Base-by-base conservation (phyloP, 306 rosid genomes). In the Begonia peltatifolia region DNA sequence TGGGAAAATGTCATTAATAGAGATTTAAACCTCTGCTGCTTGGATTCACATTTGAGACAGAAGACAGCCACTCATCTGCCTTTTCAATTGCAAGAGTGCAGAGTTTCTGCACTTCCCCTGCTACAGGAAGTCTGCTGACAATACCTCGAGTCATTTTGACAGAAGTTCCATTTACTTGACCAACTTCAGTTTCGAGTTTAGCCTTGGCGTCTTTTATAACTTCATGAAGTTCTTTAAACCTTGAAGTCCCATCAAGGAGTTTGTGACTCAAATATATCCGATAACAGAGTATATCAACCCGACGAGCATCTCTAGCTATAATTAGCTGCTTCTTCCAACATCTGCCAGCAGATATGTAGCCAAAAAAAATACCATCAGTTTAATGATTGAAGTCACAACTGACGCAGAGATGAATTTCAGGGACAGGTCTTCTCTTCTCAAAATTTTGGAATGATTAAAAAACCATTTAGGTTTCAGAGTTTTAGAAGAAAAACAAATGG, bases 111-210 rank as follows among this genome's bases (percentile, higher is more conserved):
- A 92, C 79, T 52, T 86, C 99, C 49, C 84, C 68, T 15, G 99
- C 92, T 61, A 92, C 66, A 20, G 99, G 82, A 62, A 92, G 94
- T 64, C 99, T 83, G 78, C 99, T 81, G 66, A 86, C 99, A 63
- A 92, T 92, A 22, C 93, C 99, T 0, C 99, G 88, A 25, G 85
- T 93, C 96, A 86, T 92, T 78, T 79, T 92, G 74, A 93, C 62
- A 67, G 99, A 92, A 69, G 73, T 76, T 14, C 99, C 99, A 65
- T 81, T 66, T 65, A 92, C 72, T 4, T 84, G 88, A 63, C 99
- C 99, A 14, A 92, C 81, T 79, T 92, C 99, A 11, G 71, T 78
- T 78, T 92, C 93, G 12, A 92, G 78, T 74, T 77, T 92, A 67
- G 84, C 68, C 72, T 81, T 92, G 6, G 94, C 95, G 72, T 86